Evolutionary conservation across 345 rosid genomes (phyloP), one percentile per base, ranked within the genome.

Genomic region (Eucalyptus shirleyi): DNA sequence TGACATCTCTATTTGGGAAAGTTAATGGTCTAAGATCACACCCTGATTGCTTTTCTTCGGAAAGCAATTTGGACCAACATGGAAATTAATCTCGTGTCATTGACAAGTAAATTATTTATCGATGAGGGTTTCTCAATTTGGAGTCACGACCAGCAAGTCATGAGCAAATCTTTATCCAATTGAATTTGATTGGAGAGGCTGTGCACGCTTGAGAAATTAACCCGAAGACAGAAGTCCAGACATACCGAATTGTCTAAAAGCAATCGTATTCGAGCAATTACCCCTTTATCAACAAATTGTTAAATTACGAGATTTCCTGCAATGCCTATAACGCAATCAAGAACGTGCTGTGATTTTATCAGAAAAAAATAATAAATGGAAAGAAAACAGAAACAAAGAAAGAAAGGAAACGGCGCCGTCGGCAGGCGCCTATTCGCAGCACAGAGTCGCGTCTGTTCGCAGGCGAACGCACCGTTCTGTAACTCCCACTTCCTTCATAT

Each of bases 241-340:
- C 40, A 9, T 4, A 11, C 42, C 4, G 1, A 0, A 34, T 18
- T 10, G 2, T 69, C 2, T 1, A 34, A 34, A 69, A 18, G 26
- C 2, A 32, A 34, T 34, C 12, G 23, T 34, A 69, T 10, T 69
- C 26, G 13, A 9, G 81, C 44, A 69, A 69, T 34, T 34, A 34
- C 24, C 42, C 42, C 24, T 23, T 69, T 2, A 69, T 34, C 23
- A 34, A 69, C 44, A 17, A 34, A 34, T 17, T 69, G 17, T 69
- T 9, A 3, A 69, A 69, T 34, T 69, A 69, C 11, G 81, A 69
- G 44, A 69, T 67, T 67, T 67, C 23, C 34, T 67, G 80, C 80
- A 16, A 4, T 32, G 5, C 80, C 23, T 8, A 0, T 51, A 67
- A 32, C 40, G 42, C 23, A 32, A 32, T 69, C 81, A 69, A 69